Conservation (phyloP, 2,329 filamentous ascomycete genomes). For the Colletotrichum sidae region DNA sequence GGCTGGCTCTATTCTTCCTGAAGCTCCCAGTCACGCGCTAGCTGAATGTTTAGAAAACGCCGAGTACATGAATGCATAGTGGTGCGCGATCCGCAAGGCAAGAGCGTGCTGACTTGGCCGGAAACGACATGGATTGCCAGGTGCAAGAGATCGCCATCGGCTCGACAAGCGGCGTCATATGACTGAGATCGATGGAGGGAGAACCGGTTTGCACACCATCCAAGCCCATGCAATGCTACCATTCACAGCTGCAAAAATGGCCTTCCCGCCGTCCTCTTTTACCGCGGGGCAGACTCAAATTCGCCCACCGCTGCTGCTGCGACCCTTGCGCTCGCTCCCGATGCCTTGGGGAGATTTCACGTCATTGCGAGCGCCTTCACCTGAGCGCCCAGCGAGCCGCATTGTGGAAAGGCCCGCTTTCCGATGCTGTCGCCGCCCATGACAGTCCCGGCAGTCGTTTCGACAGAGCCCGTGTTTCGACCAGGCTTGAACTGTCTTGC, state of each 20-base stretch:
- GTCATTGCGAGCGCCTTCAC: slow-evolving; percentile 16
- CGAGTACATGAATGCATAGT: neutral
- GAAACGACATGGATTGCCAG: neutral
- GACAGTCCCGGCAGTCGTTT: too few relatives aligned
- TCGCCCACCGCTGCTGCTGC: too few relatives aligned
- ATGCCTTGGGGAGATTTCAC: slow-evolving; percentile 19
- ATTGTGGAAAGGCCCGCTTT: neutral
- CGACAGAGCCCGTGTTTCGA: too few relatives aligned
- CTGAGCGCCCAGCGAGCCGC: neutral
- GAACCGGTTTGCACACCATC: slow-evolving; percentile 12
- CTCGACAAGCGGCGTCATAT: neutral
- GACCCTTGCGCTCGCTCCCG: slow-evolving; percentile 18
- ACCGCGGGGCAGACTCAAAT: neutral
- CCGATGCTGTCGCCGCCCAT: neutral
- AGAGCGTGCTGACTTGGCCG: neutral
- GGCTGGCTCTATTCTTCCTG: slow-evolving; percentile 2
- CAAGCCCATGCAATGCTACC: slow-evolving; percentile 18
- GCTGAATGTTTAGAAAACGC: neutral
- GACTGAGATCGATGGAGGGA: neutral
- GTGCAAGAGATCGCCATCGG: slow-evolving; percentile 1
- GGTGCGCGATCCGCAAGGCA: neutral
- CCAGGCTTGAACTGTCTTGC: slow-evolving; percentile 2
- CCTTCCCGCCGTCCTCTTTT: neutral
- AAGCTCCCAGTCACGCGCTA: slow-evolving; percentile 18
- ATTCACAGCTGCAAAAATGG: neutral